These are phyloP conservation scores for Apiospora aurea DNA, from an alignment of 2,329 filamentous ascomycete genomes.

Conservation along the genomic window DNA sequence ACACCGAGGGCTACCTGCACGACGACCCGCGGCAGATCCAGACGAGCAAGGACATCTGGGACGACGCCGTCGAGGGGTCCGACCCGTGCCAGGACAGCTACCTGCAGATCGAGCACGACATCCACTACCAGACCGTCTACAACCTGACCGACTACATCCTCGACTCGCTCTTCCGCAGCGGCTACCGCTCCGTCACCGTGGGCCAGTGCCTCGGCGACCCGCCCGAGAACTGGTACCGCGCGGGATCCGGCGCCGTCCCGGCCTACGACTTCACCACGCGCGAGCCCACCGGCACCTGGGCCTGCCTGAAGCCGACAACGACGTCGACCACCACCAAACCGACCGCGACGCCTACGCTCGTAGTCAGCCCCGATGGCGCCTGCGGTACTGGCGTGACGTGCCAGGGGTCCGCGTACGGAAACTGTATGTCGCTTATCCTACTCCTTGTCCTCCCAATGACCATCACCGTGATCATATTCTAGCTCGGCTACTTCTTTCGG, in stretches of 20 bases:
- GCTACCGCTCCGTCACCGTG: constrained; percentile 57
- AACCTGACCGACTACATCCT: constrained; percentile 55
- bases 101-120: constrained; percentile 53
- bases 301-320: constrained; percentile 34
- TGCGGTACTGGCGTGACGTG: constrained; percentile 39
- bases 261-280: constrained; percentile 37
- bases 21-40: constrained; percentile 43
- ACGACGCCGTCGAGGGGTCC: constrained; percentile 41
- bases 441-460: background rate
- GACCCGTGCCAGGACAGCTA: constrained; percentile 40
- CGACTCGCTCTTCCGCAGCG: constrained; percentile 48
- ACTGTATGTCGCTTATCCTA: constrained; percentile 35
- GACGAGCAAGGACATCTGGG: constrained; percentile 46
- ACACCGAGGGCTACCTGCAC: constrained; percentile 43
- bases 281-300: constrained; percentile 39
- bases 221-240: constrained; percentile 59
- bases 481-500: background rate
- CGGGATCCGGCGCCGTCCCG: constrained; percentile 37
- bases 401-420: constrained; percentile 38
- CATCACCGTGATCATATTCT: background rate
- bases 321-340: constrained; percentile 29
- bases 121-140: constrained; percentile 54
- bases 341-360: constrained; percentile 31
- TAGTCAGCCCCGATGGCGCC: constrained; percentile 38
- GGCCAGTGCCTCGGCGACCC: constrained; percentile 63